A percentile compares a stretch with the other conserved stretches of the same genome.
Conservation (phyloP, 257 asterid genomes). For the Cruciata laevipes region DNA sequence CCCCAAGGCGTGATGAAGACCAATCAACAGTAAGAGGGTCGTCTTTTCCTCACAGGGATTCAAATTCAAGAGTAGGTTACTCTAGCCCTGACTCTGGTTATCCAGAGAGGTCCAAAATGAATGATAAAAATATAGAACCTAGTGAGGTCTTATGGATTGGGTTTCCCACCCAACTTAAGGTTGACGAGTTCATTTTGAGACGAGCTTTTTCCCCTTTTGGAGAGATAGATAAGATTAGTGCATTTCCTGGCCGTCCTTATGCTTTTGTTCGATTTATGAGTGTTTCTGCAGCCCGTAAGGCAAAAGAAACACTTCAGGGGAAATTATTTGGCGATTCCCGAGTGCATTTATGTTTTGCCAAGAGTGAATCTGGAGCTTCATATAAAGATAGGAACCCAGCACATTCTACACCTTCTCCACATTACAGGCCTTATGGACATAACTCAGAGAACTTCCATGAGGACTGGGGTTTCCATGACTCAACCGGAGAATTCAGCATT, state of each 20-base stretch:
- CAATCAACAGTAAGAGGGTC: constrained; percentile 47
- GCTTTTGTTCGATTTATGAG: constrained; percentile 83
- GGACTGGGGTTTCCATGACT: constrained; percentile 40
- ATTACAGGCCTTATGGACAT: constrained; percentile 34
- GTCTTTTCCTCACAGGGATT: constrained; percentile 49
- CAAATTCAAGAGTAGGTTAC: constrained; percentile 51
- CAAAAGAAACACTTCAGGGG: constrained; percentile 83
- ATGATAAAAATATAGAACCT: constrained; percentile 59
- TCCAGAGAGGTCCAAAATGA: constrained; percentile 46
- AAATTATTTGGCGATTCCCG: constrained; percentile 88
- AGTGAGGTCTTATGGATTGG: constrained; percentile 95
- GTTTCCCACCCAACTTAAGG: constrained; percentile 78
- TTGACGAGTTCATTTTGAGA: constrained; percentile 73
- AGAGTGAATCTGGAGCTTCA: constrained; percentile 55
- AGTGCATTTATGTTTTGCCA: constrained; percentile 78
- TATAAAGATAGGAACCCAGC: constrained; percentile 48
- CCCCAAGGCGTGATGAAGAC: constrained; percentile 39
- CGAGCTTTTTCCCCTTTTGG: constrained; percentile 87
- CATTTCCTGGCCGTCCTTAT: constrained; percentile 91
- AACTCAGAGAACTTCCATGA: constrained; percentile 39
- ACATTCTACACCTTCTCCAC: constrained; percentile 54
- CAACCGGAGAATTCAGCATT: constrained; percentile 34
- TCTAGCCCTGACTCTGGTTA: constrained; percentile 47
- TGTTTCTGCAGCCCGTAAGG: constrained; percentile 61
- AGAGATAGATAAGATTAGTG: constrained; percentile 75